phyloP scores from a whole-genome alignment of 495 filamentous ascomycete species.

The Penicillium silybi region DNA sequence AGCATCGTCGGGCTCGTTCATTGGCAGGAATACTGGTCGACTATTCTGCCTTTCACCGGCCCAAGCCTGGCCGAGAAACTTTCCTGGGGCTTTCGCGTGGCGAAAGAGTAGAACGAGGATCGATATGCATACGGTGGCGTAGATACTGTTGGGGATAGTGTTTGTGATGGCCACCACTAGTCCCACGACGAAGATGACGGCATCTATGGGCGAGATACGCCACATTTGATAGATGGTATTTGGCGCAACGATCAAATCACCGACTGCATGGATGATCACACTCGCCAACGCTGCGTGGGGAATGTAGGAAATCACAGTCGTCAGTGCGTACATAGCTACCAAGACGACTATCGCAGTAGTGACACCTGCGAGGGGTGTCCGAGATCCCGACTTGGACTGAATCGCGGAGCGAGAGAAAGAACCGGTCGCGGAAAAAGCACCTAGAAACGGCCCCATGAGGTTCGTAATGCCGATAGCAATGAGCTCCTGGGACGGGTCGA shows the following conservation, averaged over 20 bases:
- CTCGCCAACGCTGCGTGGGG: conserved; percentile 76
- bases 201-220: conserved; percentile 81
- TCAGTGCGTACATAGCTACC: conserved; percentile 68
- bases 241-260: conserved; percentile 72
- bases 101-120: conserved; percentile 74
- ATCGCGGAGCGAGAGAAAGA: conserved; percentile 82
- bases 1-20: conserved; percentile 80
- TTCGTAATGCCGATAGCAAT: conserved; percentile 91
- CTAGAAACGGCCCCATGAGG: conserved; percentile 84
- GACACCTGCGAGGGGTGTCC: conserved; percentile 84
- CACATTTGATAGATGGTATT: conserved; percentile 82
- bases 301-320: conserved; percentile 90
- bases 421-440: conserved; percentile 87
- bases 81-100: conserved; percentile 47
- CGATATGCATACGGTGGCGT: conserved; percentile 70
- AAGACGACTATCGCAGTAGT: conserved; percentile 67
- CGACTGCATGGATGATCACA: conserved; percentile 95
- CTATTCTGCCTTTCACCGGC: conserved; percentile 21
- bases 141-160: conserved; percentile 86
- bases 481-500: conserved; percentile 92
- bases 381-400: conserved; percentile 89
- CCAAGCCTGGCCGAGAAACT: background rate
- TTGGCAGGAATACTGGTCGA: conserved; percentile 77
- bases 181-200: conserved; percentile 85
- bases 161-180: conserved; percentile 85